Conservation (phyloP, 768 basidiomycete genomes). For the Postia placenta region DNA sequence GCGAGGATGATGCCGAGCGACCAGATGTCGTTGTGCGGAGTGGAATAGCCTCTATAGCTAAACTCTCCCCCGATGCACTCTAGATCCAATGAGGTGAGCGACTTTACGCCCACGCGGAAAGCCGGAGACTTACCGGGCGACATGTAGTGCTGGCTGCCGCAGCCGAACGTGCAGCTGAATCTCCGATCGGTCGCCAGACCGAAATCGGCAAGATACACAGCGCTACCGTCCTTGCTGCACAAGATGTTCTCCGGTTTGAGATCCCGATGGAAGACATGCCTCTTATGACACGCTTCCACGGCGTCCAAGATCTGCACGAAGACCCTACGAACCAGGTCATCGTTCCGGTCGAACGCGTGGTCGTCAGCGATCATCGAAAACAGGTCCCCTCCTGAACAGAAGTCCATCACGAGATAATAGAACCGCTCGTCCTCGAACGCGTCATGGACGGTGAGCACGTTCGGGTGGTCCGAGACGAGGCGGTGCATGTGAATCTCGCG, state of each 20-base stretch:
- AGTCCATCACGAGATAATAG: constrained; percentile 14
- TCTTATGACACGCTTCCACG: constrained; percentile 40
- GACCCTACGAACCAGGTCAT: constrained; percentile 36
- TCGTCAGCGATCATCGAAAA: constrained; percentile 35
- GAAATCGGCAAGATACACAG: constrained; percentile 41
- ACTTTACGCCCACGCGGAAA: background rate
- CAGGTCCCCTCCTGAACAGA: constrained; percentile 31
- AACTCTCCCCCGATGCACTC: constrained; percentile 16
- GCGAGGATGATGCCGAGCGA: constrained; percentile 36
- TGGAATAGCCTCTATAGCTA: constrained; percentile 14
- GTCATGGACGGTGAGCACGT: constrained; percentile 6
- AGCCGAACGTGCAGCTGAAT: constrained; percentile 14
- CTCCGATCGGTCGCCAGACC: constrained; percentile 17
- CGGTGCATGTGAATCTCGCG: constrained; percentile 7
- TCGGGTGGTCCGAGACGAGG: constrained; percentile 3
- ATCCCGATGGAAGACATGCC: constrained; percentile 47
- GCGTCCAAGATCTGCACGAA: constrained; percentile 49
- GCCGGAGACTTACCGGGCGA: constrained; percentile 18
- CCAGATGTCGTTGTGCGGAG: constrained; percentile 26
- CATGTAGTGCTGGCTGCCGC: constrained; percentile 21
- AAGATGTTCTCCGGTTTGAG: constrained; percentile 50
- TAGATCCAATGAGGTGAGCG: background rate
- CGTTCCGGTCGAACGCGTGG: constrained; percentile 32
- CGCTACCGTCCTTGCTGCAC: constrained; percentile 32
- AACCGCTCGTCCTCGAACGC: constrained; percentile 6